Evolutionary conservation across 345 rosid species (phyloP), one percentile per base, ranked within the genome.

Genomic region (Geranium brycei): DNA sequence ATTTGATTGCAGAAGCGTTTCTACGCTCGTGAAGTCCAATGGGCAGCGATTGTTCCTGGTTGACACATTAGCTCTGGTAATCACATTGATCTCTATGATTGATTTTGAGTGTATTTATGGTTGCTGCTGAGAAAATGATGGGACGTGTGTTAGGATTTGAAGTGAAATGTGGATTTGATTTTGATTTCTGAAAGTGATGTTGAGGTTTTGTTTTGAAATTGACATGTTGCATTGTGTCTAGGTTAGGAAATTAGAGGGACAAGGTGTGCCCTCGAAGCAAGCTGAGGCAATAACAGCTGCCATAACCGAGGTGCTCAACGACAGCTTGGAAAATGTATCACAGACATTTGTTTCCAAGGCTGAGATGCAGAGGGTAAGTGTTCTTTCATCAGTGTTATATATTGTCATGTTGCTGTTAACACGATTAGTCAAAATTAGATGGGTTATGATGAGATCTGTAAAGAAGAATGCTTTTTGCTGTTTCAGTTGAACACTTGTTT

Each of bases 1-100:
- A 64, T 72, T 74, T 5, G 66, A 62, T 8, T 67, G 71, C 64
- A 75, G 88, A 65, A 72, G 66, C n/a, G 64, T 84, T 47, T 87
- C 93, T 41, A 82, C 85, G 74, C 88, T 87, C 58, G 79, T 72
- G 40, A 73, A 74, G 59, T 72, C 95, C 62, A 86, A 81, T 51
- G 84, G 86, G 18, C 86, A 79, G 60, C 83, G 89, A 51, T 78
- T 82, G 68, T 85, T 86, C 74, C 91, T 90, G 31, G 91, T 93
- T 32, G 96, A 93, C 66, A 90, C 99, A 1, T 80, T 88, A 66
- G 96, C 91, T 12, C 73, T 93, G 79, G 97, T 90, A 86, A 73
- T 41, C 41, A 35, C 51, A 58, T 51, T 38, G 38, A n/a, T 17
- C 47, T 57, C n/a, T 16, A 28, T 12, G 28, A 17, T 14, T 12